Conservation (phyloP, 139 green algal species). For the Coelastrella sp. region DNA sequence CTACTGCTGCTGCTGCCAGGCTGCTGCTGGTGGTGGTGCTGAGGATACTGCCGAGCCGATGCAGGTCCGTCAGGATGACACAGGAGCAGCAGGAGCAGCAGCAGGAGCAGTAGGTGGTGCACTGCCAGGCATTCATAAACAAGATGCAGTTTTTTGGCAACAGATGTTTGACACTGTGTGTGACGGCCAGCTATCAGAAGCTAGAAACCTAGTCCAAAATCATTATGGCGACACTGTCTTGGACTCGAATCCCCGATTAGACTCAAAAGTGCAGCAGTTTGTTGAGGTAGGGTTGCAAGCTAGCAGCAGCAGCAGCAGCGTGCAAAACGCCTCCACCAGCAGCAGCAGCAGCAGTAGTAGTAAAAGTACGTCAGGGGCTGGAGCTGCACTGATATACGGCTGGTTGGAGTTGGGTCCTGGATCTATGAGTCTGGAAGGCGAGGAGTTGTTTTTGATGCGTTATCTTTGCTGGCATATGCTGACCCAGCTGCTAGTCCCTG, state of each 20-base stretch:
- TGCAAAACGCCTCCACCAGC: background rate
- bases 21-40: slow-evolving; percentile 21
- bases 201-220: slow-evolving; percentile 42
- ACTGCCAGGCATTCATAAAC: background rate
- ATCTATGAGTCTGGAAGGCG: slow-evolving; percentile 25
- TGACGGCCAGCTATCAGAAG: slow-evolving; percentile 52
- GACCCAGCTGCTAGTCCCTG: slow-evolving; percentile 64
- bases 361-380: slow-evolving; percentile 48
- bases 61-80: background rate
- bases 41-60: background rate
- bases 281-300: slow-evolving; percentile 66
- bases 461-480: slow-evolving; percentile 82
- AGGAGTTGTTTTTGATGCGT: slow-evolving; percentile 67
- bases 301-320: slow-evolving; percentile 41
- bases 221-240: slow-evolving; percentile 58
- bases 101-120: slow-evolving; percentile 2
- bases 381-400: slow-evolving; percentile 67
- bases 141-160: slow-evolving; percentile 48
- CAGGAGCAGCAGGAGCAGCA: slow-evolving; percentile 39
- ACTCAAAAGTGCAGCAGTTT: slow-evolving; percentile 68
- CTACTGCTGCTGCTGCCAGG: slow-evolving; percentile 29
- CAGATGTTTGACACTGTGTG: slow-evolving; percentile 52
- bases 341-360: slow-evolving; percentile 51
- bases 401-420: slow-evolving; percentile 44
- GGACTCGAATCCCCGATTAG: slow-evolving; percentile 54